Evolutionary conservation across 345 rosid genomes (phyloP), one percentile per base, ranked within the genome.

Genomic region (Chamaenerion angustifolium): DNA sequence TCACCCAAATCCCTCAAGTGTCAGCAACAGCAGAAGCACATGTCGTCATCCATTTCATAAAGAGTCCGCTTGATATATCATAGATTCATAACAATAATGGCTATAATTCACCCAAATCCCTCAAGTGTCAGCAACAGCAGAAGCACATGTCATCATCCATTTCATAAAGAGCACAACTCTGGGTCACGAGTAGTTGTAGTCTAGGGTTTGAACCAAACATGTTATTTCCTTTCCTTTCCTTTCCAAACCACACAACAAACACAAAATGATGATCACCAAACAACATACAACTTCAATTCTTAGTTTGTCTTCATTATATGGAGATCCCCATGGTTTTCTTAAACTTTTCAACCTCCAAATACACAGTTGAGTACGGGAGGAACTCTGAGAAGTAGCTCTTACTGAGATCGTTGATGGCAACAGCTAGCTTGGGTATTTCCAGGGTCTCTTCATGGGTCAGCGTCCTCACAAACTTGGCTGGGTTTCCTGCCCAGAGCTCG

Each of bases 401-500:
- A 66, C 96, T 88, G 45, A 78, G 75, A 74, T 92, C 94, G 46
- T 79, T 82, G 27, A 92, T 79, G 49, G 99, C 96, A 21, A 84
- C 96, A 3, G 99, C 94, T 42, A 92, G 95, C 65, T 92, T 88
- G 2, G 96, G 88, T 69, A 92, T 92, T 71, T 92, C 96, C 64
- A 84, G 43, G 13, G 82, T 88, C 71, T 84, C 99, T 67, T 84
- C 99, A 35, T 87, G 89, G 46, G 96, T 82, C 59, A 92, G 64
- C 0, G 81, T 64, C 59, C 98, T 68, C 21, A 87, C 83, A 62
- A 80, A 87, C 73, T 78, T 82, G 40, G 95, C 96, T 17, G 96
- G 99, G 70, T 92, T 92, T 44, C 99, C 99, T 40, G 95, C 95
- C 96, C 96, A 92, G 45, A 87, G 88, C 55, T 92, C 96, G 49